Evolutionary conservation across 2,329 filamentous ascomycete species (phyloP).

Genomic region (Periconia sp.): DNA sequence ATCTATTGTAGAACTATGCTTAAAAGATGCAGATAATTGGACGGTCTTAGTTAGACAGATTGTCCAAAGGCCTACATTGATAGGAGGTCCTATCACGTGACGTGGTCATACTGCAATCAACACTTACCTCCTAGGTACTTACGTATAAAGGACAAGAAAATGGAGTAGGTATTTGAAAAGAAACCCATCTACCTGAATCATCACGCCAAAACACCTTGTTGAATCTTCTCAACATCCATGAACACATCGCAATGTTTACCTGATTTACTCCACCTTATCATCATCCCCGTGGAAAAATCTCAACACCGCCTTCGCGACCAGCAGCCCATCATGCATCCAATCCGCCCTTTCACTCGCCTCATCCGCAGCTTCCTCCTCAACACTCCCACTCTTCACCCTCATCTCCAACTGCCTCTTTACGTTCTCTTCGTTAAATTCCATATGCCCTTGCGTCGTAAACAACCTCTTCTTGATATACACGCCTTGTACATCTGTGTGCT

Average conservation of each 20-base stretch:
- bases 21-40: too few relatives aligned
- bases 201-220: too few relatives aligned
- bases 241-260: too few relatives aligned
- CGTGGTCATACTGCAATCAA: too few relatives aligned
- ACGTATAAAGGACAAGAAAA: too few relatives aligned
- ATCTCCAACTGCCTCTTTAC: slow-evolving; percentile 50
- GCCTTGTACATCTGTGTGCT: slow-evolving; percentile 49
- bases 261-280: slow-evolving; percentile 16
- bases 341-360: slow-evolving; percentile 36
- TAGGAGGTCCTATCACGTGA: too few relatives aligned
- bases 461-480: slow-evolving; percentile 48
- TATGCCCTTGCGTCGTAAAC: slow-evolving; percentile 52
- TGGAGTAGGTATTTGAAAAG: too few relatives aligned
- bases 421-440: slow-evolving; percentile 52
- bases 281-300: slow-evolving; percentile 39
- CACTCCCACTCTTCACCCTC: slow-evolving; percentile 46
- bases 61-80: too few relatives aligned
- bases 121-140: too few relatives aligned
- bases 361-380: slow-evolving; percentile 40
- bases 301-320: slow-evolving; percentile 32
- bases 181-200: too few relatives aligned
- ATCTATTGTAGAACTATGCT: too few relatives aligned
- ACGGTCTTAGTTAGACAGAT: too few relatives aligned
- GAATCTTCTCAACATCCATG: neutral
- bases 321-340: slow-evolving; percentile 35